These are phyloP conservation scores for Lactifluus piperatus DNA, from an alignment of 768 basidiomycete genomes.

Conservation along the genomic window DNA sequence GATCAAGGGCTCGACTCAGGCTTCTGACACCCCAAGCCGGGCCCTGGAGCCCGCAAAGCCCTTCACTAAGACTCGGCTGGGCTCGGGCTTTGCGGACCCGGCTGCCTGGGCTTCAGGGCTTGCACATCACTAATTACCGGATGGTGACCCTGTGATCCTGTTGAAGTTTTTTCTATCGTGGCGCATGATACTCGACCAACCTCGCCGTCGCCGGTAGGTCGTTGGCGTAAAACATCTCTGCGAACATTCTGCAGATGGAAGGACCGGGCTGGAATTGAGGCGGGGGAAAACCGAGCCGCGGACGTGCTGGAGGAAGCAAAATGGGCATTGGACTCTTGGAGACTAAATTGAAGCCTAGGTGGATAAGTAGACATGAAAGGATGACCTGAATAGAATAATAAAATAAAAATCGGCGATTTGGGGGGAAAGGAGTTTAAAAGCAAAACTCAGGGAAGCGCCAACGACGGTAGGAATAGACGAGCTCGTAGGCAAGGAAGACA, in stretches of 20 bases:
- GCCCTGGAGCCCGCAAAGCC: no score
- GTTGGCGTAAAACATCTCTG: conserved; percentile 85
- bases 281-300: conserved; percentile 56
- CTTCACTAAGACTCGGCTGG: no score
- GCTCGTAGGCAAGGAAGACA: conserved; percentile 69
- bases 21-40: no score
- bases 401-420: background rate
- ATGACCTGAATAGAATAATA: conserved; percentile 48
- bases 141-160: conserved; percentile 52
- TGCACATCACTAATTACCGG: no score
- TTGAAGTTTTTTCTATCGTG: conserved; percentile 75
- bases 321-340: conserved; percentile 70
- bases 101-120: no score
- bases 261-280: conserved; percentile 34
- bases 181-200: conserved; percentile 32
- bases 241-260: conserved; percentile 33
- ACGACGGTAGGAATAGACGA: conserved; percentile 60
- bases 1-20: no score
- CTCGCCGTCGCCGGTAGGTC: conserved; percentile 73
- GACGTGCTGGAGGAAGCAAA: conserved; percentile 78
- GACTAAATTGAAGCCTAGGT: conserved; percentile 64
- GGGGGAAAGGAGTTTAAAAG: no score
- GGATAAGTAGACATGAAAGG: conserved; percentile 85
- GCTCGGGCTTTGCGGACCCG: no score
- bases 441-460: conserved; percentile 70